Evolutionary conservation across 2,329 filamentous ascomycete species (phyloP).

Genomic region (Trichoderma sp.): DNA sequence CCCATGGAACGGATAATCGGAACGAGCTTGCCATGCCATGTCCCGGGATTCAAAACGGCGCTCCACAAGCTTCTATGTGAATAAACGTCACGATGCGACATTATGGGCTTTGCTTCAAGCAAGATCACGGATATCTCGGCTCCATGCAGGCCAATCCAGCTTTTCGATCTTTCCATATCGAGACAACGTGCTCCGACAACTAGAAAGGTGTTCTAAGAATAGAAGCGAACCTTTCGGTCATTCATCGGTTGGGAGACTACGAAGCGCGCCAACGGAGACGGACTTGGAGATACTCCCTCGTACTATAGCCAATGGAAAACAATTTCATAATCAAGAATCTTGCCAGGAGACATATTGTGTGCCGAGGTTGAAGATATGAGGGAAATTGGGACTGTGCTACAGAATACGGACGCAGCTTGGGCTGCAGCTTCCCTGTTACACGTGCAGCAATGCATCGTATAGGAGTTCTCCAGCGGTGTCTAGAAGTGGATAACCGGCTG

Average conservation of each 20-base stretch:
- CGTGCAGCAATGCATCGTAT: neutral
- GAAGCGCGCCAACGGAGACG: neutral
- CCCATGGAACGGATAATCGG: conserved; percentile 26
- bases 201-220: neutral
- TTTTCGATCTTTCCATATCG: neutral
- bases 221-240: neutral
- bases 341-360: neutral
- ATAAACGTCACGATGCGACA: conserved; percentile 24
- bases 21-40: conserved; percentile 12
- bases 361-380: neutral
- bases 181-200: neutral
- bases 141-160: conserved; percentile 9
- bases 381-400: neutral
- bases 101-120: conserved; percentile 4
- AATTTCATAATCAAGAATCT: too few relatives aligned
- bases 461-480: conserved; percentile 11
- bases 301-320: neutral
- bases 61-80: conserved; percentile 10
- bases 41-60: neutral
- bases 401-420: neutral
- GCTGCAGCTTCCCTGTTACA: neutral
- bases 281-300: neutral
- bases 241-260: neutral
- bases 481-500: neutral
- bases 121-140: conserved; percentile 22